These are phyloP conservation scores for Mycosarcoma mackinlayi DNA, from an alignment of 1,284 basidiomycete genomes.

Conservation along the genomic window DNA sequence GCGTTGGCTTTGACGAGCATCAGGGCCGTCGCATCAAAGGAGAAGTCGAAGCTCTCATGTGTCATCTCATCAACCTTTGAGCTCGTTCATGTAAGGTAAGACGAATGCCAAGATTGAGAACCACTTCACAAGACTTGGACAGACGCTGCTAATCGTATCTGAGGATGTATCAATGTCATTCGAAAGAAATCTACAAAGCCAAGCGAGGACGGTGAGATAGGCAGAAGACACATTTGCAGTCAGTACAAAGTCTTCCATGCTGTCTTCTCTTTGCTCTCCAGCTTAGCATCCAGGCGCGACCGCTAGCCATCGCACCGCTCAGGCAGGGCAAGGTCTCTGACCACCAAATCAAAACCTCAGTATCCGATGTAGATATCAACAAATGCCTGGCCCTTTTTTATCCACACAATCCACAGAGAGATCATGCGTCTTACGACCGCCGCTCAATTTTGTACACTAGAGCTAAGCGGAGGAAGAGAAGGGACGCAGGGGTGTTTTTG, in stretches of 20 bases:
- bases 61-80: too few species aligned
- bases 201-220: neutral
- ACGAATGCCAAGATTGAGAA: too few species aligned
- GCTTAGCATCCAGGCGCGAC: neutral
- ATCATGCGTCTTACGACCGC: conserved; percentile 35
- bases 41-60: too few species aligned
- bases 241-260: too few species aligned
- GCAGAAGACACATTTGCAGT: conserved; percentile 7
- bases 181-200: neutral
- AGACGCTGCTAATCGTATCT: too few species aligned
- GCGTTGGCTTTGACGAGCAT: too few species aligned
- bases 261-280: too few species aligned
- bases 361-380: conserved; percentile 58
- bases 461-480: conserved; percentile 39
- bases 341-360: conserved; percentile 24
- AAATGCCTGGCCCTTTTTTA: conserved; percentile 51
- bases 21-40: too few species aligned
- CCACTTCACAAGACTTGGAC: too few species aligned
- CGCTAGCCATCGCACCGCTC: neutral
- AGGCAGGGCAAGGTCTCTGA: neutral
- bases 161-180: neutral
- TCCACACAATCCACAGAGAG: conserved; percentile 11
- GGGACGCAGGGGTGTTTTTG: conserved; percentile 45
- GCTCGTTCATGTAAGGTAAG: too few species aligned
- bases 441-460: conserved; percentile 54